Evolutionary conservation across 306 rosid species (phyloP).

Genomic region (Lithocarpus polystachyus): DNA sequence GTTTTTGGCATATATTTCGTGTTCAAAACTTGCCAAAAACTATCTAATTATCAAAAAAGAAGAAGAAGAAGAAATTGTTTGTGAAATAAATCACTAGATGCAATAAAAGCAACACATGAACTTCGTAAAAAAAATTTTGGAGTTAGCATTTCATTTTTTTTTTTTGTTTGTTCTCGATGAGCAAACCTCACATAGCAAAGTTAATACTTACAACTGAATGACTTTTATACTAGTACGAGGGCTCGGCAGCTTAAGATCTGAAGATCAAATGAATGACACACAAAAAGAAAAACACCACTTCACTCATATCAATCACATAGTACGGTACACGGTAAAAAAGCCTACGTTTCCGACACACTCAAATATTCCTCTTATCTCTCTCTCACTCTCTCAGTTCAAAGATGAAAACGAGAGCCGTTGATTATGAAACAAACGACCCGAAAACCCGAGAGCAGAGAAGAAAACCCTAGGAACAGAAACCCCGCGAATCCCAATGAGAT

Average conservation of each 20-base stretch:
- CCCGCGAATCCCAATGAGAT: constrained; percentile 73
- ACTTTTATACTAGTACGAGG: no score
- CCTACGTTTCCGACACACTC: constrained; percentile 20
- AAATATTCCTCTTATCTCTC: constrained; percentile 24
- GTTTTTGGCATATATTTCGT: no score
- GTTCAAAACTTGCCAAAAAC: no score
- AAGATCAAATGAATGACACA: neutral
- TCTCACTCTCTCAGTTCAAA: constrained; percentile 17
- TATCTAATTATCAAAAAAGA: no score
- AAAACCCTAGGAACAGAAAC: constrained; percentile 79
- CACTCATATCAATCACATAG: constrained; percentile 3
- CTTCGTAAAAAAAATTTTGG: no score
- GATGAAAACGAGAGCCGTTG: constrained; percentile 90
- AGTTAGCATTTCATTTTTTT: no score
- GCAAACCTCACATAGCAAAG: no score
- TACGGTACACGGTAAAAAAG: constrained; percentile 14
- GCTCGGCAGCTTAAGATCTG: neutral
- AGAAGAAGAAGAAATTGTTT: no score
- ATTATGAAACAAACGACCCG: constrained; percentile 79
- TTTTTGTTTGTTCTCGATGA: no score
- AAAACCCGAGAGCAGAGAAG: constrained; percentile 78
- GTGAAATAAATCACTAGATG: no score
- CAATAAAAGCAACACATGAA: no score
- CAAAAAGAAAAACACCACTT: neutral
- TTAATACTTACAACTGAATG: no score